Evolutionary conservation across 2,329 filamentous ascomycete genomes (phyloP), one percentile per base, ranked within the genome.

Genomic region (Blastomyces parvus): DNA sequence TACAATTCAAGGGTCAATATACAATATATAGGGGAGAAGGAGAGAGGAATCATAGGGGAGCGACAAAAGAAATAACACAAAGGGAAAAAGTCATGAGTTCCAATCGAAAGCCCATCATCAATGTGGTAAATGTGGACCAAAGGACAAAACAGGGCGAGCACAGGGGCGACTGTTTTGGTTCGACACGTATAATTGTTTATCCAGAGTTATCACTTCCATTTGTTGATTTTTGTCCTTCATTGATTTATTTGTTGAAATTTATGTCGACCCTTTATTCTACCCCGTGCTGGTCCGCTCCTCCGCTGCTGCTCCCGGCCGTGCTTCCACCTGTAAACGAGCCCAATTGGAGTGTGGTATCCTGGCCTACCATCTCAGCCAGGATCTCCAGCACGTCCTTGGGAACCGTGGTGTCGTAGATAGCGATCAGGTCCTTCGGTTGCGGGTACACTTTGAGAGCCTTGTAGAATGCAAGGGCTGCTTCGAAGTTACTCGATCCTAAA

Each of bases 401-500:
- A 56, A 97, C 92, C 40, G 94, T 97, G 85, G 96, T 96, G 78
- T 99, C 94, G 79, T 99, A 99, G 77, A 99, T 96, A 72, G 85
- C 85, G 76, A 99, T 97, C 71, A 99, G 82, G 74, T 97, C 94
- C 71, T 88, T 85, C 14, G 93, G 94, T 72, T 90, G 89, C 61
- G 94, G 94, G 80, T 99, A 99, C 70, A 97, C 94, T 84, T 99
- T 99, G 69, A 99, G 85, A 55, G 92, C 94, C 83, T 92, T 95
- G 85, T 97, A 99, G 81, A 99, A 99, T 77, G 90, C 91, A 65
- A 97, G 81, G 58, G 94, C 93, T 60, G 94, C 90, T 68, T 97
- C 92, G 64, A 96, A 78, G 63, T 78, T 75, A 63, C 76, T 71
- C 59, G 74, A 71, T 58, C 74, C 78, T 79, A 67, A 46, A 59